Conservation (phyloP, 2,329 filamentous ascomycete species). For the Ceratocystis diversiconidia region DNA sequence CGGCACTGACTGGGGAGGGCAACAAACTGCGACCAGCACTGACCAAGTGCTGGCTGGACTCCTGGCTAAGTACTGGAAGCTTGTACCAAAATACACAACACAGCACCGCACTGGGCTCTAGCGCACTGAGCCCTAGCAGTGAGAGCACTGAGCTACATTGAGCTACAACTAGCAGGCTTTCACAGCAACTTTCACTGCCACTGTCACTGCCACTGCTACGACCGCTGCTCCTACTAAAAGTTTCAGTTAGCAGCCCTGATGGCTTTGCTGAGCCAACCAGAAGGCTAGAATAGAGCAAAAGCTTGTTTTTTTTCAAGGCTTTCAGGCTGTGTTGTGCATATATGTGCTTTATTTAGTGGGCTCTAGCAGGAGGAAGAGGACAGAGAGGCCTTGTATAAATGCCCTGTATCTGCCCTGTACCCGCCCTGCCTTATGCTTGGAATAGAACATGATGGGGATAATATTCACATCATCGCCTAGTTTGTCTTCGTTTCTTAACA, state of each 20-base stretch:
- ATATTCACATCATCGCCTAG: too few relatives aligned
- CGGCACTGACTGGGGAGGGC: background rate
- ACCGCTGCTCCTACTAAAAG: background rate
- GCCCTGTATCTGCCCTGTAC: too few relatives aligned
- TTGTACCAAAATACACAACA: background rate
- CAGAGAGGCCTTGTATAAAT: too few relatives aligned
- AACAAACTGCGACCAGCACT: background rate
- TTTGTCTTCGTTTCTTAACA: too few relatives aligned
- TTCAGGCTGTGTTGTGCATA: background rate
- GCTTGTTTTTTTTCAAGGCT: background rate
- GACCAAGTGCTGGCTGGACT: background rate
- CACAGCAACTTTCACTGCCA: background rate
- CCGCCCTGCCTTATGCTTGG: too few relatives aligned
- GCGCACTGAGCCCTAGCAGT: background rate
- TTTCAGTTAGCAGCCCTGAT: background rate
- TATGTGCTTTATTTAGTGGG: background rate
- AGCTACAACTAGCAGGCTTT: background rate
- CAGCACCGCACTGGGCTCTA: background rate
- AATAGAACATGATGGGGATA: too few relatives aligned
- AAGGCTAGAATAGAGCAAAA: background rate
- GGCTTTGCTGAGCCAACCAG: background rate
- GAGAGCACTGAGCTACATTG: background rate
- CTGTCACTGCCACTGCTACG: conserved; percentile 1
- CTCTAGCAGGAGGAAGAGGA: background rate
- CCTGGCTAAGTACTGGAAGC: background rate